Conservation (phyloP, 2,329 filamentous ascomycete genomes). For the Coniosporium tulheliwenetii region DNA sequence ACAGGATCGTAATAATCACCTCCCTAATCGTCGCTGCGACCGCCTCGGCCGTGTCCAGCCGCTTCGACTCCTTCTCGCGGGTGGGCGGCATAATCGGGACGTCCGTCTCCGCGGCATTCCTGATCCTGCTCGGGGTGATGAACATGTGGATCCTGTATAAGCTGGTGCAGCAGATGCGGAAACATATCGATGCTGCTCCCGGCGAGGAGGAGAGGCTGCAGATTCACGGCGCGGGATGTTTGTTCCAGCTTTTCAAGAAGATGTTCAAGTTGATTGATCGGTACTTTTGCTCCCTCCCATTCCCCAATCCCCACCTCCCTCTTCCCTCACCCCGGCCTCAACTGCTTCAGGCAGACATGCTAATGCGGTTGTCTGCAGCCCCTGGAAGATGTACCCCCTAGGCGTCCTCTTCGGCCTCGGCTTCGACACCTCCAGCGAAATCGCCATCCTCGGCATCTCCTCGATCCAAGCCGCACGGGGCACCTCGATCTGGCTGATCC, state of each 20-base stretch:
- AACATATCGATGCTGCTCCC: constrained; percentile 34
- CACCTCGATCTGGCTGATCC: constrained; percentile 83
- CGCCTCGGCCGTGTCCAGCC: constrained; percentile 62
- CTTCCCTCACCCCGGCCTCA: neutral
- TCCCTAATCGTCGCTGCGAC: constrained; percentile 87
- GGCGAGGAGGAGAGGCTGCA: constrained; percentile 19
- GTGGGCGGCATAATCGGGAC: constrained; percentile 85
- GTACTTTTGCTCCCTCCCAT: constrained; percentile 8
- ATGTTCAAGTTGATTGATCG: constrained; percentile 59
- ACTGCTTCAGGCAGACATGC: neutral
- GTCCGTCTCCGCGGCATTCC: constrained; percentile 66
- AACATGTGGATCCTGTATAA: constrained; percentile 78
- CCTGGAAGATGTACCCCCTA: constrained; percentile 94
- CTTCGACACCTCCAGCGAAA: constrained; percentile 90
- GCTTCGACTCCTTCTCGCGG: constrained; percentile 64
- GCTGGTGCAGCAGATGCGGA: constrained; percentile 52
- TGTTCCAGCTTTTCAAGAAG: constrained; percentile 54
- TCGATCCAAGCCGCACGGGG: constrained; percentile 74
- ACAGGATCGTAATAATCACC: constrained; percentile 66
- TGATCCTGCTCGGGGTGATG: constrained; percentile 67
- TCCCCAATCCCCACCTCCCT: neutral
- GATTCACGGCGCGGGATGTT: constrained; percentile 61
- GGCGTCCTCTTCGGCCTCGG: constrained; percentile 78
- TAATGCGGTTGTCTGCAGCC: constrained; percentile 19
- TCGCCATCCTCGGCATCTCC: constrained; percentile 80